Evolutionary conservation across 768 basidiomycete species (phyloP), one percentile per base, ranked within the genome.

Genomic region (Agaricus bisporus): DNA sequence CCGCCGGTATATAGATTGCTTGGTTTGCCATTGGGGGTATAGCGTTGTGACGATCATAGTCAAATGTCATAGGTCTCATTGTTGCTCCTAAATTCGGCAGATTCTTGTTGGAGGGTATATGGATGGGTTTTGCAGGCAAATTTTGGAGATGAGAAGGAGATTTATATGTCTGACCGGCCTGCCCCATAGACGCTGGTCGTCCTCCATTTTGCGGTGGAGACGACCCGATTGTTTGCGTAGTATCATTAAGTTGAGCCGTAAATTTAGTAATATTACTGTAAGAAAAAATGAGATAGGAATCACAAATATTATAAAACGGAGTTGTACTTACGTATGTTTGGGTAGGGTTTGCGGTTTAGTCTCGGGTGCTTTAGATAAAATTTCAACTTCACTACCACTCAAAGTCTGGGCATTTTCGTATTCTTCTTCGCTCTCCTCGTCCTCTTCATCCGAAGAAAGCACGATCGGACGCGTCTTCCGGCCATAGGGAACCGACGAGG

Each of bases 371-470:
- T 49, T 26, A 51, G 42, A 51, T 42, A 49, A 58, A 50, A 51
- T 60, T 58, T 46, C 53, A 42, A 48, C 18, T 12, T 54, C 53
- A 22, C 46, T 54, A 35, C 48, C 53, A 3, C 58, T 22, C 22
- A 22, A 22, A 4, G 2, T 58, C 17, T 50, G 60, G 35, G 47
- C 41, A 18, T 52, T 55, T 42, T 52, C 45, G 20, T 46, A 49
- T 28, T 58, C 54, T 28, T 49, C 54, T 11, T 58, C 38, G 36
- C 46, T 15, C 32, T 60, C 58, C 18, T 56, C 51, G 9, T 68
- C 68, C 42, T 70, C 70, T 46, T 73, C 73, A 29, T 72, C 72
- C 9, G 66, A 68, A 25, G 73, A 73, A 37, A 73, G 64, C 26
- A 73, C 55, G 18, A 73, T 58, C 20, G 68, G 60, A 47, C 56